Base-by-base conservation (phyloP, 306 rosid species). In the Phaseolus lunatus region DNA sequence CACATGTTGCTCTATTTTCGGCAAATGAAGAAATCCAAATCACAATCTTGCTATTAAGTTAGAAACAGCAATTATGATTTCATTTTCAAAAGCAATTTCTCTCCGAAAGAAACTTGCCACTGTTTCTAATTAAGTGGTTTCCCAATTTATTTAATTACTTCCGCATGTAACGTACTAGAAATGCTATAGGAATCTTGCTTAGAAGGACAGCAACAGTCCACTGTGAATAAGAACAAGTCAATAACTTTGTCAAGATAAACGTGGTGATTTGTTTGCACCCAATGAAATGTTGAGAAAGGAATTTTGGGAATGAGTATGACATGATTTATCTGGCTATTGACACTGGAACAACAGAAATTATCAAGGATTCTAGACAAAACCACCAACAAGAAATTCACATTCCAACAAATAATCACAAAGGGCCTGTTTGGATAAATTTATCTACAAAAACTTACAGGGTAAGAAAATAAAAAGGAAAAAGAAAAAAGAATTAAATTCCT, bases 131-230 rank as follows among this genome's bases (percentile, higher is more conserved):
- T 10, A 65, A 44, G 69, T 23, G 33, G 29, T 59, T n/a, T 39
- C 18, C n/a, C 71, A n/a, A 71, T 61, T 63, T 41, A 71, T 43
- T 18, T 26, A 74, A 67, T 73, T 31, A 83, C 23, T 62, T 35
- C 16, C 11, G 44, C 65, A 53, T 27, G 56, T 18, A 29, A 31
- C 22, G 31, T 45, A 44, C 44, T 20, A 52, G 3, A 79, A 62
- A 69, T 39, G 31, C 5, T 10, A 50, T 18, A 70, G 48, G 47
- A 75, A 80, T 43, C 52, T 23, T 70, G 57, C 13, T 59, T 47
- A 39, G 10, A 29, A 18, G n/a, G 26, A 53, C 65, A 63, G 14
- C 52, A 70, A 16, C 29, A 41, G 8, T 23, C 47, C 61, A 48
- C 70, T 4, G 74, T 44, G 72, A 75, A 50, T 14, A 22, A 26